Evolutionary conservation across 2,329 filamentous ascomycete genomes (phyloP).

Genomic region (Pestalotiopsis sp.): DNA sequence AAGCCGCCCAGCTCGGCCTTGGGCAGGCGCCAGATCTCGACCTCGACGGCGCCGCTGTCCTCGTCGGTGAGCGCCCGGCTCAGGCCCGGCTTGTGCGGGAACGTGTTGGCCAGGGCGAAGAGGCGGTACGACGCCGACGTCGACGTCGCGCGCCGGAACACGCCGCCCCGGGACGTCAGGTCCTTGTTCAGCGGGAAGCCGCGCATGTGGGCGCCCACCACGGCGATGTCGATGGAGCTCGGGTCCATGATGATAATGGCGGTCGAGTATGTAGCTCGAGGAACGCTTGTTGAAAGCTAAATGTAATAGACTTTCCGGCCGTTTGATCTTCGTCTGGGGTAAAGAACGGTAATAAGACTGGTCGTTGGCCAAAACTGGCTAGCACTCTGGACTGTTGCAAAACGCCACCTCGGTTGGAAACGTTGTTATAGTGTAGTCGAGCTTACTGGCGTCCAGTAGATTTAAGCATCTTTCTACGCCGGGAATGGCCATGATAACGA

Average conservation of each 20-base stretch:
- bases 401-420: background rate
- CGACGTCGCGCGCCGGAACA: conserved; percentile 22
- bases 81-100: conserved; percentile 32
- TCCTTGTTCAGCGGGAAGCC: conserved; percentile 37
- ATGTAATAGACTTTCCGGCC: background rate
- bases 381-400: background rate
- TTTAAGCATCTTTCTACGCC: background rate
- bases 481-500: background rate
- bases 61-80: conserved; percentile 22
- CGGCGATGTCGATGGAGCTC: conserved; percentile 23
- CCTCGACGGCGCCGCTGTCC: conserved; percentile 29
- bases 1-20: conserved; percentile 30
- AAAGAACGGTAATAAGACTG: background rate
- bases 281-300: background rate
- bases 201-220: conserved; percentile 36
- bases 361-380: too few species aligned
- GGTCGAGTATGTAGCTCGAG: background rate
- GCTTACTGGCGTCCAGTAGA: background rate
- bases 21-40: conserved; percentile 39
- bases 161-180: conserved; percentile 30
- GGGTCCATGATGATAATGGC: background rate
- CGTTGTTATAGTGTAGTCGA: background rate
- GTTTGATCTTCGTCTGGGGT: background rate
- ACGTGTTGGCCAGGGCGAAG: background rate
- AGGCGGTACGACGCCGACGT: conserved; percentile 23